These are phyloP conservation scores for Coprinopsis cinerea DNA, from an alignment of 768 basidiomycete species.

Conservation along the genomic window DNA sequence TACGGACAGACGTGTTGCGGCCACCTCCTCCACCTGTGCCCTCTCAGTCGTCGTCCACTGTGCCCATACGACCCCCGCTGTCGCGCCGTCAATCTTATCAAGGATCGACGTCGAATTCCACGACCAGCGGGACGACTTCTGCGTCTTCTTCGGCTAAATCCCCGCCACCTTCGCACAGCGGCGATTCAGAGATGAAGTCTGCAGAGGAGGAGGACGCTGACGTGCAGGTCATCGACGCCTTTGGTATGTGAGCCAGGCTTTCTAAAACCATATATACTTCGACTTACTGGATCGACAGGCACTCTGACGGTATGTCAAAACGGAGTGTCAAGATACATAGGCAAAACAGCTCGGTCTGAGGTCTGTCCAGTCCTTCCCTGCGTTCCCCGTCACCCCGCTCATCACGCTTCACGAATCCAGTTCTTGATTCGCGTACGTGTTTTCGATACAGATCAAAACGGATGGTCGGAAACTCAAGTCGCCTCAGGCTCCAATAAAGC, in stretches of 20 bases:
- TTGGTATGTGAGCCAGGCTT: too few species aligned
- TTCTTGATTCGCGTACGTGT: slow-evolving; percentile 52
- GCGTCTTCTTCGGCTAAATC: slow-evolving; percentile 23
- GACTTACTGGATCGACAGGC: too few species aligned
- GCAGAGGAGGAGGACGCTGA: slow-evolving; percentile 33
- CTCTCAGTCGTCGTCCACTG: too few species aligned
- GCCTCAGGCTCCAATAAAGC: slow-evolving; percentile 21
- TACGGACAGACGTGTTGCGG: slow-evolving; percentile 28
- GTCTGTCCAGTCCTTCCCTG: slow-evolving; percentile 29
- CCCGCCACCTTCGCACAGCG: slow-evolving; percentile 11
- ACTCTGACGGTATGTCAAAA: slow-evolving; percentile 52
- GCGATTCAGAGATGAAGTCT: slow-evolving; percentile 11
- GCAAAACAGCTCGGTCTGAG: slow-evolving; percentile 64
- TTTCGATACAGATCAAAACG: too few species aligned
- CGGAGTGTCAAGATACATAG: slow-evolving; percentile 53
- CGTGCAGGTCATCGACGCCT: neutral
- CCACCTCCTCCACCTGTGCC: too few species aligned
- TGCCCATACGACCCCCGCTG: too few species aligned
- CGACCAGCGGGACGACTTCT: too few species aligned
- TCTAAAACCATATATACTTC: too few species aligned
- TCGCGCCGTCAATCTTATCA: slow-evolving; percentile 8
- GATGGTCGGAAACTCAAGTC: too few species aligned
- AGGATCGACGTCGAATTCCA: slow-evolving; percentile 16
- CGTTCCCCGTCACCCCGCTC: slow-evolving; percentile 3
- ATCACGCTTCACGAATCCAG: slow-evolving; percentile 24